Conservation (phyloP, 2,329 filamentous ascomycete genomes). For the Ascochyta fabae region DNA sequence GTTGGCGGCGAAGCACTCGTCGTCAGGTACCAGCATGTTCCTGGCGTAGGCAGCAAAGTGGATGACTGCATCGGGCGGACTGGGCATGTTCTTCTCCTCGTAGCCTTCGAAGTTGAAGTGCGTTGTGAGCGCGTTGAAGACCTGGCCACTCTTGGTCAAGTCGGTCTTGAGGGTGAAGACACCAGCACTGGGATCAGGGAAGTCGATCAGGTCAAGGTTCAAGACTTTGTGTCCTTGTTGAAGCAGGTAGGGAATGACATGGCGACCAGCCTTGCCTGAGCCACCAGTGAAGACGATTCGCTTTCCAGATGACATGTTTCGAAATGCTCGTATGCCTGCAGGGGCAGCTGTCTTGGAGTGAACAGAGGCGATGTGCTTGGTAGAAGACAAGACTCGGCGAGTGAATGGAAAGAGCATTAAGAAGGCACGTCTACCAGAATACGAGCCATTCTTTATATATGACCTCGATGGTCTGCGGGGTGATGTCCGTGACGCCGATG, state of each 20-base stretch:
- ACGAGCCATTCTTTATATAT: background rate
- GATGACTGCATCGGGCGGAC: constrained; percentile 65
- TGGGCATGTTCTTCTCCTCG: constrained; percentile 51
- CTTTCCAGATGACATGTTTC: constrained; percentile 44
- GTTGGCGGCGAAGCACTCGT: constrained; percentile 64
- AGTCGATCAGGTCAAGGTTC: constrained; percentile 61
- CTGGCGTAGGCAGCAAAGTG: constrained; percentile 66
- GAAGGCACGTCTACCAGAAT: background rate
- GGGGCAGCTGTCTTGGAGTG: background rate
- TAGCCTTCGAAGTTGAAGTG: constrained; percentile 63
- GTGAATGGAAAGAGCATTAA: background rate
- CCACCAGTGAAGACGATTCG: constrained; percentile 57
- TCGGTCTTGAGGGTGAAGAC: constrained; percentile 64
- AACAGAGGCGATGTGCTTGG: background rate
- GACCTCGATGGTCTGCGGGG: constrained; percentile 5
- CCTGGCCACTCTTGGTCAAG: constrained; percentile 62
- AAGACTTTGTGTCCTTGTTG: constrained; percentile 59
- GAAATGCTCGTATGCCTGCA: background rate
- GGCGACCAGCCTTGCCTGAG: constrained; percentile 59
- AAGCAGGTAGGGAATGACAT: constrained; percentile 61
- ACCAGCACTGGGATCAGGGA: constrained; percentile 50
- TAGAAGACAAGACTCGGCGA: background rate
- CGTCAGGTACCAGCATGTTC: constrained; percentile 68
- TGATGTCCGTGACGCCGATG: constrained; percentile 5
- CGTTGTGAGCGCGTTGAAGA: constrained; percentile 61